Conservation (phyloP, 768 basidiomycete species). For the Suillus lakei region DNA sequence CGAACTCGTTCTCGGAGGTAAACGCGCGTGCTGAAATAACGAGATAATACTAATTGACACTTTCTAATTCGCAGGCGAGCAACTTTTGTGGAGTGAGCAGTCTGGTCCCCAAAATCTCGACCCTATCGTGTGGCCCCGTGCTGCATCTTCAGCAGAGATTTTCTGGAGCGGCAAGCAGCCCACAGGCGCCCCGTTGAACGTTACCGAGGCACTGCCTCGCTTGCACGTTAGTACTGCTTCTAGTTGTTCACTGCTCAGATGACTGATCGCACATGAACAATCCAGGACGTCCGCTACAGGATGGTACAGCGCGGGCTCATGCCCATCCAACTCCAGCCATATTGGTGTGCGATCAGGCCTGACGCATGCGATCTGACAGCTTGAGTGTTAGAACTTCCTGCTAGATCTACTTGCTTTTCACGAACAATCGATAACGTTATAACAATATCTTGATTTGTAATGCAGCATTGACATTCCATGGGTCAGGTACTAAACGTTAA, state of each 20-base stretch:
- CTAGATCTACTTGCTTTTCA: slow-evolving; percentile 1
- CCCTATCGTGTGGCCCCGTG: slow-evolving; percentile 51
- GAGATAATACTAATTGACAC: slow-evolving; percentile 11
- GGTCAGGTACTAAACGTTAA: slow-evolving; percentile 83
- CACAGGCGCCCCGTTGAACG: slow-evolving; percentile 37
- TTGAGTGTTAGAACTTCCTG: slow-evolving; percentile 11
- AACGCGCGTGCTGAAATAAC: slow-evolving; percentile 6
- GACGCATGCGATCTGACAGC: slow-evolving; percentile 44
- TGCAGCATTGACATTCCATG: not conserved
- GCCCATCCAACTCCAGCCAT: slow-evolving; percentile 57
- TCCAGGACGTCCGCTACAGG: slow-evolving; percentile 48
- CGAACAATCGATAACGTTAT: not conserved
- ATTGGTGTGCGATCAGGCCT: slow-evolving; percentile 60
- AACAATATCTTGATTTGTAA: not conserved
- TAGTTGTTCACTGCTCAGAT: not conserved
- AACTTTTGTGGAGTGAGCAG: slow-evolving; percentile 54
- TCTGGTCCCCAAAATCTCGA: slow-evolving; percentile 49
- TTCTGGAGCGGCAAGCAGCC: slow-evolving; percentile 55
- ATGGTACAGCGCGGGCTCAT: slow-evolving; percentile 53
- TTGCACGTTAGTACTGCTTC: slow-evolving; percentile 41
- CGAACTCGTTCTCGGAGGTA: slow-evolving; percentile 43
- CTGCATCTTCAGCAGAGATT: slow-evolving; percentile 52
- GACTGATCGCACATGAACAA: not conserved
- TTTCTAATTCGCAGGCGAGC: slow-evolving; percentile 30
- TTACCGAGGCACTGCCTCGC: slow-evolving; percentile 49